These are phyloP conservation scores for Apiotrichum veenhuisii DNA, from an alignment of 1,284 basidiomycete genomes.

Conservation along the genomic window DNA sequence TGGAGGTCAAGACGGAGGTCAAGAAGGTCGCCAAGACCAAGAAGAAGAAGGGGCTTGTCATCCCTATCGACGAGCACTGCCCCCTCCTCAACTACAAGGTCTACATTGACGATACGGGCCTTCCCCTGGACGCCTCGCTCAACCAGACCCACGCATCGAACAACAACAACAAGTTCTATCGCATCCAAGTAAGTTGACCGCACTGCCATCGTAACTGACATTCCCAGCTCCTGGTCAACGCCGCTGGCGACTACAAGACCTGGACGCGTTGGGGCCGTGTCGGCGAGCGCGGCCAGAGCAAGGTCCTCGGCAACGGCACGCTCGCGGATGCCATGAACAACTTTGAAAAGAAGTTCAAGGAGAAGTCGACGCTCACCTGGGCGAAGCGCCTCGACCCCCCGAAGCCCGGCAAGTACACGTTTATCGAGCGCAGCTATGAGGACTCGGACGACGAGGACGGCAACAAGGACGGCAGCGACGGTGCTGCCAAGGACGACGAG, in stretches of 20 bases:
- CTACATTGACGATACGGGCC: constrained; percentile 52
- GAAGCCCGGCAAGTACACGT: constrained; percentile 20
- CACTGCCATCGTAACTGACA: neutral
- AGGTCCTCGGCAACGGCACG: constrained; percentile 7
- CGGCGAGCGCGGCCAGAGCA: constrained; percentile 16
- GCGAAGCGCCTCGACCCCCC: constrained; percentile 4
- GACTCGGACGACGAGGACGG: constrained; percentile 14
- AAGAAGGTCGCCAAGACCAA: neutral
- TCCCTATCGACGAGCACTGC: constrained; percentile 15
- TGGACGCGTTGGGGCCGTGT: constrained; percentile 26
- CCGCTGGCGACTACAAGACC: constrained; percentile 2
- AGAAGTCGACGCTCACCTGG: constrained; percentile 21
- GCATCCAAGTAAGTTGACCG: constrained; percentile 11
- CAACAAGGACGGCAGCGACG: neutral
- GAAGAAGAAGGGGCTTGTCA: neutral
- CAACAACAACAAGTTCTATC: constrained; percentile 60
- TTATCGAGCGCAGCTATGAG: constrained; percentile 21
- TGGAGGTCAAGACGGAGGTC: neutral
- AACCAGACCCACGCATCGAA: constrained; percentile 63
- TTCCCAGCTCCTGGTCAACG: constrained; percentile 6
- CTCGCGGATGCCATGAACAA: constrained; percentile 4
- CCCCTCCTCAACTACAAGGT: constrained; percentile 51
- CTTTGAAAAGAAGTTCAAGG: constrained; percentile 22
- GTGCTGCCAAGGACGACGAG: neutral
- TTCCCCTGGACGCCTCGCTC: constrained; percentile 64